These are phyloP conservation scores for Rhodamnia rubescens DNA, from an alignment of 345 rosid genomes.

Conservation along the genomic window DNA sequence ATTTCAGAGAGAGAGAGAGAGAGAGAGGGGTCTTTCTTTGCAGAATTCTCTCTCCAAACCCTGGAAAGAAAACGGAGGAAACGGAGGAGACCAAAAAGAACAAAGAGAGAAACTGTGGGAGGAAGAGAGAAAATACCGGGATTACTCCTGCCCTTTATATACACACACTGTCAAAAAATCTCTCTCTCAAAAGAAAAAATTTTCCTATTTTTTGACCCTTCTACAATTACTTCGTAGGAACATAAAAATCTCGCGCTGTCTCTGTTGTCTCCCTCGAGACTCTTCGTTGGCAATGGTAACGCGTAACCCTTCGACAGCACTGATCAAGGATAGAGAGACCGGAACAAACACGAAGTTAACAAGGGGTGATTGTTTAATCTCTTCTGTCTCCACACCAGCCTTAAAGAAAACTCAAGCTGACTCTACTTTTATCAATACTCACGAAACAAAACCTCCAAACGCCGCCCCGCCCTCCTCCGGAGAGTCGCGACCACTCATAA, in stretches of 20 bases:
- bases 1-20: slow-evolving; percentile 13
- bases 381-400: slow-evolving; percentile 2
- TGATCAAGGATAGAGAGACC: not conserved
- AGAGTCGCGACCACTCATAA: slow-evolving; percentile 8
- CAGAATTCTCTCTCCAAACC: slow-evolving; percentile 13
- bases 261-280: slow-evolving; percentile 1
- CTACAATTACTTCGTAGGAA: slow-evolving; percentile 32
- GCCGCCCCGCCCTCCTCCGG: not conserved
- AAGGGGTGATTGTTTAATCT: not conserved
- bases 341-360: not conserved
- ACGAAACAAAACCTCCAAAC: slow-evolving; percentile 13
- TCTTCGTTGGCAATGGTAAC: slow-evolving; percentile 9
- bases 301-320: not conserved
- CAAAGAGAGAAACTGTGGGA: slow-evolving; percentile 3
- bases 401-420: slow-evolving; percentile 32
- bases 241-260: slow-evolving; percentile 3
- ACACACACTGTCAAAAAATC: not conserved
- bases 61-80: slow-evolving; percentile 6
- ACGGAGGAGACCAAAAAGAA: not conserved
- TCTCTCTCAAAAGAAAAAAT: not conserved
- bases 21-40: not conserved
- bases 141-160: not conserved
- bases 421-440: slow-evolving; percentile 23
- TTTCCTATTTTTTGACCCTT: slow-evolving; percentile 46
- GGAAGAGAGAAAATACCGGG: slow-evolving; percentile 22